Evolutionary conservation across 2,329 filamentous ascomycete species (phyloP), one percentile per base, ranked within the genome.

Genomic region (Cladosporium velox): DNA sequence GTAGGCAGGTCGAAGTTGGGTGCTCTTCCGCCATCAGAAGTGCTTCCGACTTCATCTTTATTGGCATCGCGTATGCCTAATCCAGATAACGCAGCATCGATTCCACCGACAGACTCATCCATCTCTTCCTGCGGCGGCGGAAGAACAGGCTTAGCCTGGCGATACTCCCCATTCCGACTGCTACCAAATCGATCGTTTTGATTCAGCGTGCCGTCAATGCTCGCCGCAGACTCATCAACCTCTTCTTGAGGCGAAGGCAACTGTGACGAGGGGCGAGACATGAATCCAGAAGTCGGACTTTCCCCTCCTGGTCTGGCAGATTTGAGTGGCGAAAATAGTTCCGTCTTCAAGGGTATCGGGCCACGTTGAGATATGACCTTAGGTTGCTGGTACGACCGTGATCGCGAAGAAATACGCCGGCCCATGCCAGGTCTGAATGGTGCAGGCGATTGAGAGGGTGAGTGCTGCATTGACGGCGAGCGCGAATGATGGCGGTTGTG

Each of bases 291-390:
- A 3, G 5, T 30, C 4, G 63, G 63, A 11, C 63, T 65, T 12
- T 59, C 54, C 15, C 34, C 52, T 1, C 64, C 64, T 34, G 64
- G 60, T 18, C 71, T 68, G 12, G 68, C 71, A 0, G 55, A 61
- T 68, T 76, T 76, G 15, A 77, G 67, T 4, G 76, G 76, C 26
- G 75, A 77, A 66, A 77, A 77, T 32, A 77, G 67, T 49, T 76
- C 76, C 4, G 71, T 70, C 66, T 76, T 76, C 18, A 76, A 65
- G 18, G 73, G 73, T 26, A 77, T 73, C 5, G 68, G 71, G 54
- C 72, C 68, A 28, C 70, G 67, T 66, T 75, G 72, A 11, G 70
- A 69, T 38, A 73, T 70, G 24, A 76, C 72, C 64, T 74, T 75
- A 6, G 74, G 73, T 62, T 72, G 69, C 28, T 72, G 68, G 55